Evolutionary conservation across 768 basidiomycete genomes (phyloP).

Genomic region (Crepidotus variabilis): DNA sequence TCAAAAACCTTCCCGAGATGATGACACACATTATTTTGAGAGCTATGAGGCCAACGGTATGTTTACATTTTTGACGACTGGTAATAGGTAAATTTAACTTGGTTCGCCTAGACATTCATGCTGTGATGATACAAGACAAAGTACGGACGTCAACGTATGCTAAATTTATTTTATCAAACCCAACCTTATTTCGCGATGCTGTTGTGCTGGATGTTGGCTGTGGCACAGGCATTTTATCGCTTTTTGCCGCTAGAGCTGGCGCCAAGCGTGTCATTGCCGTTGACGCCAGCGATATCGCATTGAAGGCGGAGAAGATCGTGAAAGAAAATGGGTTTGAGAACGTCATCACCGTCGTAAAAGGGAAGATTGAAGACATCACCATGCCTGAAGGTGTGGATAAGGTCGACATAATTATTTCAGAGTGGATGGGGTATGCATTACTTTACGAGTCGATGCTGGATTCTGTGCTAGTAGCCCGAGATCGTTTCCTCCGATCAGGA

Average conservation of each 20-base stretch:
- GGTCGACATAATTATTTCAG: slow-evolving; percentile 94
- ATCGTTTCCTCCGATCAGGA: slow-evolving; percentile 72
- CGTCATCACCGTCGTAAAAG: slow-evolving; percentile 82
- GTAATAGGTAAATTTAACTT: background rate
- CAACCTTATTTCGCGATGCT: slow-evolving; percentile 76
- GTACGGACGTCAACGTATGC: slow-evolving; percentile 93
- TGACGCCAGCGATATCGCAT: slow-evolving; percentile 83
- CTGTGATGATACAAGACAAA: slow-evolving; percentile 94
- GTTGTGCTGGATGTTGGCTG: slow-evolving; percentile 95
- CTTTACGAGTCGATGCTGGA: slow-evolving; percentile 98
- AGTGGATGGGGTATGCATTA: slow-evolving; percentile 96
- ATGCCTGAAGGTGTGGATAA: slow-evolving; percentile 68
- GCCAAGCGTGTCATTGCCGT: slow-evolving; percentile 90
- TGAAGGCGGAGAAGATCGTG: slow-evolving; percentile 75
- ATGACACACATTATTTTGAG: slow-evolving; percentile 92
- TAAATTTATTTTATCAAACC: slow-evolving; percentile 82
- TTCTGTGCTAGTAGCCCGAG: slow-evolving; percentile 85
- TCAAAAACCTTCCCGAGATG: slow-evolving; percentile 50
- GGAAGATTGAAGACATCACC: slow-evolving; percentile 85
- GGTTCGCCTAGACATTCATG: slow-evolving; percentile 73
- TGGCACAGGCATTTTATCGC: slow-evolving; percentile 88
- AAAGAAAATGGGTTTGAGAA: slow-evolving; percentile 68
- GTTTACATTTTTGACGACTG: slow-evolving; percentile 8
- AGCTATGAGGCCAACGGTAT: slow-evolving; percentile 86
- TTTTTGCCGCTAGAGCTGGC: slow-evolving; percentile 87